Evolutionary conservation across 208 protist genomes (phyloP).

Genomic region (Trypanosoma brucei): DNA sequence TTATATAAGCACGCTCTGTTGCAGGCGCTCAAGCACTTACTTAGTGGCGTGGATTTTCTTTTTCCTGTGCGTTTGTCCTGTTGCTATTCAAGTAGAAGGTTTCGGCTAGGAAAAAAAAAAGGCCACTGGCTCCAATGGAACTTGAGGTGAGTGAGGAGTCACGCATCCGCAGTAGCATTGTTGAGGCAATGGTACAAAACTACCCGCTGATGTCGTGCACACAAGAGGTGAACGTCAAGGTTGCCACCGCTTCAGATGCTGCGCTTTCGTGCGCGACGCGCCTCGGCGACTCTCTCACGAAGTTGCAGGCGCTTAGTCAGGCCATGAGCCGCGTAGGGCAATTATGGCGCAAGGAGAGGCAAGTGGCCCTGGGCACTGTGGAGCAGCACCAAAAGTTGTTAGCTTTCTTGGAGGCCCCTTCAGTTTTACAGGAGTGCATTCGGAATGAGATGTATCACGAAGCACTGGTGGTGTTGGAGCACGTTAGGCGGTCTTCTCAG

Average conservation of each 20-base stretch:
- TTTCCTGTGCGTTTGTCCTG: too few relatives aligned
- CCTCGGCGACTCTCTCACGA: slow-evolving; percentile 39
- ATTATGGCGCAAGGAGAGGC: slow-evolving; percentile 60
- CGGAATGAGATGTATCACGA: slow-evolving; percentile 75
- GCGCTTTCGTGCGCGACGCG: slow-evolving; percentile 35
- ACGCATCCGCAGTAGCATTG: slow-evolving; percentile 46
- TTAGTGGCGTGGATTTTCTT: too few relatives aligned
- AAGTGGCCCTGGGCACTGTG: slow-evolving; percentile 39
- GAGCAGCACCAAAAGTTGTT: slow-evolving; percentile 60
- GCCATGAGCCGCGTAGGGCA: slow-evolving; percentile 33
- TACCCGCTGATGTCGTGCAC: slow-evolving; percentile 56
- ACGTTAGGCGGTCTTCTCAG: slow-evolving; percentile 41
- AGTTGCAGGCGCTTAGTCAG: slow-evolving; percentile 48
- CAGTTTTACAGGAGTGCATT: slow-evolving; percentile 62
- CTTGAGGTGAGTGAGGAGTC: slow-evolving; percentile 30
- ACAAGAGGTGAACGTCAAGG: slow-evolving; percentile 43
- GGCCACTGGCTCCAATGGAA: slow-evolving; percentile 9
- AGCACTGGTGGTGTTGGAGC: slow-evolving; percentile 64
- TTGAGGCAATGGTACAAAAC: slow-evolving; percentile 62
- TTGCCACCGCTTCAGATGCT: slow-evolving; percentile 28
- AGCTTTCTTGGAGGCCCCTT: slow-evolving; percentile 66
- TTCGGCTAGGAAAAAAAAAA: neutral
- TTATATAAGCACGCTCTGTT: too few relatives aligned
- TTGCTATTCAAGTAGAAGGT: too few relatives aligned
- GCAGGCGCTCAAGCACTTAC: too few relatives aligned